Evolutionary conservation across 2,329 filamentous ascomycete genomes (phyloP).

Genomic region (Fusarium nurragi): DNA sequence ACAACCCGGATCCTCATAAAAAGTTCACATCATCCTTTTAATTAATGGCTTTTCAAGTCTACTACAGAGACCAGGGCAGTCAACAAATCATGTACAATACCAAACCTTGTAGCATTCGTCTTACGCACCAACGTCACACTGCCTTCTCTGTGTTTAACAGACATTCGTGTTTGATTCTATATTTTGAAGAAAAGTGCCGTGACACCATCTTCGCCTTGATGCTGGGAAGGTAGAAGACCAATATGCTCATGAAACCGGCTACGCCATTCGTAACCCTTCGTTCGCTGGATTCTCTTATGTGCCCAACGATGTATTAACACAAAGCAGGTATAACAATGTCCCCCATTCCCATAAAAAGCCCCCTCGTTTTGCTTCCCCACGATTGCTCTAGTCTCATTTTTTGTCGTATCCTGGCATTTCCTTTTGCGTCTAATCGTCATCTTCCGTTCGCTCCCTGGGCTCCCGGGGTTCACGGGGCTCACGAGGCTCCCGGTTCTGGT

Average conservation of each 20-base stretch:
- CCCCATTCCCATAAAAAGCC: conserved; percentile 35
- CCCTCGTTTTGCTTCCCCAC: conserved; percentile 26
- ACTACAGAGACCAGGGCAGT: background rate
- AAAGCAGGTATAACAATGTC: conserved; percentile 44
- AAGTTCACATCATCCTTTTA: conserved; percentile 28
- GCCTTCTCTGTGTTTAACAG: conserved; percentile 13
- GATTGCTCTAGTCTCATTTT: conserved; percentile 34
- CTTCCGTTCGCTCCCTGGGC: conserved; percentile 59
- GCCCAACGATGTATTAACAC: conserved; percentile 49
- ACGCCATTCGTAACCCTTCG: conserved; percentile 50
- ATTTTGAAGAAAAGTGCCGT: conserved; percentile 27
- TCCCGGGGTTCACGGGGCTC: conserved; percentile 28
- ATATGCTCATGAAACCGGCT: conserved; percentile 50
- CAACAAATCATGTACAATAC: conserved; percentile 20
- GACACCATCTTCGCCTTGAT: conserved; percentile 32
- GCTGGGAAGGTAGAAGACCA: conserved; percentile 44
- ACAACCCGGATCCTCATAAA: conserved; percentile 29
- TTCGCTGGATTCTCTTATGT: conserved; percentile 43
- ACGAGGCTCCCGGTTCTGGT: conserved; percentile 32
- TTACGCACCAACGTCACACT: background rate
- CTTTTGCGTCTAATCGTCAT: conserved; percentile 60
- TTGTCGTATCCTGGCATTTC: conserved; percentile 23
- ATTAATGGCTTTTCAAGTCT: background rate
- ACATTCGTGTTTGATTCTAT: conserved; percentile 38
- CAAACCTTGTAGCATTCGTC: background rate